These are phyloP conservation scores for Phaeosphaeriaceae sp. DNA, from an alignment of 2,329 filamentous ascomycete species.

Conservation along the genomic window DNA sequence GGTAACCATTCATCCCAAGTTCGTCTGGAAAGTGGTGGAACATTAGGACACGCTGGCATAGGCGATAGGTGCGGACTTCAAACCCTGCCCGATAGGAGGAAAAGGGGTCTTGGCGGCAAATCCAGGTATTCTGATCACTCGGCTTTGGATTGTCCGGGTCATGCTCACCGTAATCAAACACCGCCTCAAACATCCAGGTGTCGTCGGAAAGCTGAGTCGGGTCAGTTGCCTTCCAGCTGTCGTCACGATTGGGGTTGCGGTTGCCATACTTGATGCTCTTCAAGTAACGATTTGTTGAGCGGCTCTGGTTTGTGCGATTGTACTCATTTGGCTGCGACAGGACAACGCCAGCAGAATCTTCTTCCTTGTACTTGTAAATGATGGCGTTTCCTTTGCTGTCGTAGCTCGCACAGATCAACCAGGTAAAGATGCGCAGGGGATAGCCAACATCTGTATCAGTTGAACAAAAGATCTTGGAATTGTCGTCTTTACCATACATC, in stretches of 20 bases:
- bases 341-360: conserved; percentile 12
- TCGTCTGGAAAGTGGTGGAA: conserved; percentile 45
- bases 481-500: conserved; percentile 14
- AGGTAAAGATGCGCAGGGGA: conserved; percentile 24
- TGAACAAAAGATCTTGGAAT: background rate
- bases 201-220: background rate
- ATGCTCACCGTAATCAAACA: conserved; percentile 36
- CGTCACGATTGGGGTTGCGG: background rate
- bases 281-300: conserved; percentile 9
- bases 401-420: conserved; percentile 25
- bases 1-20: background rate
- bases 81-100: conserved; percentile 36
- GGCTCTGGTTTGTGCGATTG: conserved; percentile 4
- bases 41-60: conserved; percentile 42
- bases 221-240: background rate
- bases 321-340: conserved; percentile 1
- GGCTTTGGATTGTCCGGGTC: conserved; percentile 17
- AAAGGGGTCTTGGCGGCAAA: conserved; percentile 35
- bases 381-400: conserved; percentile 30
- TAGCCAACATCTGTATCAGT: too few relatives aligned
- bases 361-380: conserved; percentile 27
- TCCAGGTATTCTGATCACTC: conserved; percentile 20
- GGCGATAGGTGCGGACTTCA: conserved; percentile 39
- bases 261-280: conserved; percentile 29
- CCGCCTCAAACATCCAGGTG: conserved; percentile 42